Evolutionary conservation across 176 grass and related monocot genomes (phyloP), one percentile per base, ranked within the genome.

Genomic region (Rhynchospora pubera): DNA sequence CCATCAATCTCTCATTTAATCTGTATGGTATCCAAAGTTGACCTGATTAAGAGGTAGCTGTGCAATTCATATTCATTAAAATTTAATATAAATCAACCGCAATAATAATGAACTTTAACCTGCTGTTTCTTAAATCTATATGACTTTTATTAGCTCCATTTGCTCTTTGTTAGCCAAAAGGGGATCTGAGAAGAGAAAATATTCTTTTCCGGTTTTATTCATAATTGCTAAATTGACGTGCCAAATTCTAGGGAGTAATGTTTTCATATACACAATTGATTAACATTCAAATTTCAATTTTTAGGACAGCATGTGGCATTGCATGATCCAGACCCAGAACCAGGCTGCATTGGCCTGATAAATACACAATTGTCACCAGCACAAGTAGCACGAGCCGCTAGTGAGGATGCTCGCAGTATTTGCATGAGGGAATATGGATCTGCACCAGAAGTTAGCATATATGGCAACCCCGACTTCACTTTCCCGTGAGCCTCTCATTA

Each of bases 221-320:
- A 42, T 42, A 18, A n/a, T n/a, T 68, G 32, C 30, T 3, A 48
- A 74, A 7, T 73, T 26, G 19, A 51, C 51, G 1, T 74, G 19
- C 22, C 45, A 74, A 21, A 74, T 15, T 74, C 50, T 12, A 76
- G 23, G 16, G 50, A 14, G 48, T 55, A 51, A 51, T 52, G 12
- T 16, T 46, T 70, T 45, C 10, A 15, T 55, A 53, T 76, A 76
- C 50, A 52, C 53, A 76, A 53, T 76, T 56, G 48, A 76, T 30
- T 76, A 51, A 55, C 48, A 76, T 76, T 75, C 14, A 30, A 55
- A 57, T 15, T 81, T 63, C 72, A 71, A 52, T 65, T 85, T 90
- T 86, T 92, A 97, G 94, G 94, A 72, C 94, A 97, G 80, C 94
- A 97, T 85, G 94, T 97, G 79, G 94, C 83, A 80, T 92, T 97